A percentile compares a stretch with the other conserved stretches of the same genome.
These are phyloP conservation scores for Beauveria brongniartii DNA, from an alignment of 2,329 filamentous ascomycete species.

Conservation along the genomic window DNA sequence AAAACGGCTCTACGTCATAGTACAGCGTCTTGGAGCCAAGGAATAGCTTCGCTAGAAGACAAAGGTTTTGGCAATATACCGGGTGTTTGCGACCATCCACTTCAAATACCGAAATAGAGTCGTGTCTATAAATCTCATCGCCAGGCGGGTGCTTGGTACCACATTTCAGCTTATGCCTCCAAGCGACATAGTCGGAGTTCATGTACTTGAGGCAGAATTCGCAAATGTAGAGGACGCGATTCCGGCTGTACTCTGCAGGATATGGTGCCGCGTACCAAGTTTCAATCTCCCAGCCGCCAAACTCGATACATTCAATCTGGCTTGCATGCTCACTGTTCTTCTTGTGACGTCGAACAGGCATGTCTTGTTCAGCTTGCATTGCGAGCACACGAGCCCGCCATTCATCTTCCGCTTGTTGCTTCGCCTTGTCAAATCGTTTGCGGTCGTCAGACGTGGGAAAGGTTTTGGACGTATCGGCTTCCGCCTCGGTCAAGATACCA, in stretches of 20 bases:
- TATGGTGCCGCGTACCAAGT: constrained; percentile 99
- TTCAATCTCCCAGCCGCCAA: constrained; percentile 95
- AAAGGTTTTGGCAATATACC: constrained; percentile 97
- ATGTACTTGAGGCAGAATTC: constrained; percentile 99
- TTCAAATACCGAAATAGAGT: constrained; percentile 89
- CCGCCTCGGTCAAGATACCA: constrained; percentile 78
- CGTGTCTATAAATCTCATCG: constrained; percentile 93
- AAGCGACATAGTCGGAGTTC: constrained; percentile 97
- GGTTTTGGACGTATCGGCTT: constrained; percentile 87
- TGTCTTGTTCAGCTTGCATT: constrained; percentile 56
- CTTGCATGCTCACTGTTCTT: constrained; percentile 82
- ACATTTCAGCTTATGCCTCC: constrained; percentile 96
- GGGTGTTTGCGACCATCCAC: constrained; percentile 95
- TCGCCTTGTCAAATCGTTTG: constrained; percentile 79
- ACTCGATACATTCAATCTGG: constrained; percentile 98
- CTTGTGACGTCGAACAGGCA: constrained; percentile 55
- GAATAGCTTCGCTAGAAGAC: constrained; percentile 90
- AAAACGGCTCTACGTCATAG: constrained; percentile 93
- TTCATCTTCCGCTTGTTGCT: constrained; percentile 83
- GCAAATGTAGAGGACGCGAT: constrained; percentile 95
- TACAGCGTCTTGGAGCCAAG: constrained; percentile 98
- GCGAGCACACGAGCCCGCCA: constrained; percentile 62
- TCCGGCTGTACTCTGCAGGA: constrained; percentile 95
- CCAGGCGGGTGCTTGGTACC: constrained; percentile 93
- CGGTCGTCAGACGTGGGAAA: constrained; percentile 74